These are phyloP conservation scores for Phytophthora megakarya DNA, from an alignment of 352 stramenopile species.

Conservation along the genomic window DNA sequence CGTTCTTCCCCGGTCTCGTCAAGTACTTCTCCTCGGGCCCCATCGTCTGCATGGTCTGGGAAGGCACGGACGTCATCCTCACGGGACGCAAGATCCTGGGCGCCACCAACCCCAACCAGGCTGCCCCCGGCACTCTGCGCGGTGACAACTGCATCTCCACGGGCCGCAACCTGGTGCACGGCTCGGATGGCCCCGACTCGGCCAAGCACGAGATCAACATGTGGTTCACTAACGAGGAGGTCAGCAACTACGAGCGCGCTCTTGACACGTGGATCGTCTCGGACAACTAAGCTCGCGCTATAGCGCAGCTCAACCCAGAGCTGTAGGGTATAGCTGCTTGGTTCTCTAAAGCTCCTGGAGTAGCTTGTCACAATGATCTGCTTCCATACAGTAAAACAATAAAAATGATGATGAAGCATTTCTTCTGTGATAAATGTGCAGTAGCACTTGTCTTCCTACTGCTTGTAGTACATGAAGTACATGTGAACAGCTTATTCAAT, in stretches of 20 bases:
- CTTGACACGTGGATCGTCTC: slow-evolving; percentile 89
- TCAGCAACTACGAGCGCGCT: slow-evolving; percentile 90
- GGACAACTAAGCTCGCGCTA: slow-evolving; percentile 71
- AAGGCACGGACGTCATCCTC: slow-evolving; percentile 94
- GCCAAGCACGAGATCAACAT: slow-evolving; percentile 94
- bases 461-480: too few species aligned
- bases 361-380: slow-evolving; percentile 10
- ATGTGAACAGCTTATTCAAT: too few species aligned
- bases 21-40: slow-evolving; percentile 93
- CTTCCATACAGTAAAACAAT: slow-evolving; percentile 37
- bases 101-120: slow-evolving; percentile 94
- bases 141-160: slow-evolving; percentile 94
- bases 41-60: slow-evolving; percentile 96
- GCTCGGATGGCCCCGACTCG: slow-evolving; percentile 91
- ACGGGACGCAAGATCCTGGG: slow-evolving; percentile 95
- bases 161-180: slow-evolving; percentile 93
- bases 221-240: slow-evolving; percentile 93
- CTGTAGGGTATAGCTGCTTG: neutral
- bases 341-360: too few species aligned
- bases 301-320: neutral
- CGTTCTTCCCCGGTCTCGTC: slow-evolving; percentile 92
- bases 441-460: too few species aligned
- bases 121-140: slow-evolving; percentile 93
- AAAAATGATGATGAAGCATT: slow-evolving; percentile 29
- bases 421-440: too few species aligned